These are phyloP conservation scores for Chalara sp. DNA, from an alignment of 2,329 filamentous ascomycete species.

Conservation along the genomic window DNA sequence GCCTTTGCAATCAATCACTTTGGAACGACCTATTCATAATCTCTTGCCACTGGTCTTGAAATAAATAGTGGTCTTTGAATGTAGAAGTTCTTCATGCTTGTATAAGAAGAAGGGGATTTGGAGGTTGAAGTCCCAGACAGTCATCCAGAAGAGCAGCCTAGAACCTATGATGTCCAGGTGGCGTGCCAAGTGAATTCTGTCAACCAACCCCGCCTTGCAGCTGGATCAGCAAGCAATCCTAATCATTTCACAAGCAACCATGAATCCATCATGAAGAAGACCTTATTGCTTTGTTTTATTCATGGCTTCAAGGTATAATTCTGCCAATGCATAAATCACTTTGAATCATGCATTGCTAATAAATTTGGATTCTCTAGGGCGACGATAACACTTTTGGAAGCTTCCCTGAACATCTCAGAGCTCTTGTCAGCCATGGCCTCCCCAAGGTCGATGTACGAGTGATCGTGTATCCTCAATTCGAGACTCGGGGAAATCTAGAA, in stretches of 20 bases:
- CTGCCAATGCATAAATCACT: neutral
- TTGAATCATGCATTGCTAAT: neutral
- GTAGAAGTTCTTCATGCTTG: too few species aligned
- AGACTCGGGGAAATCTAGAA: constrained; percentile 71
- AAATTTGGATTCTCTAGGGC: constrained; percentile 41
- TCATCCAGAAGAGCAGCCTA: too few species aligned
- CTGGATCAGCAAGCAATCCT: neutral
- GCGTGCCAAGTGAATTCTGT: too few species aligned
- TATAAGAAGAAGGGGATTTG: too few species aligned
- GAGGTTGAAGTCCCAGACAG: too few species aligned
- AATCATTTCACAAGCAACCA: neutral
- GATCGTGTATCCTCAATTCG: constrained; percentile 72
- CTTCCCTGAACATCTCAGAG: constrained; percentile 67
- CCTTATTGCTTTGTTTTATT: constrained; percentile 74
- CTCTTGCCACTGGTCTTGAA: too few species aligned
- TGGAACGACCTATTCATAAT: too few species aligned
- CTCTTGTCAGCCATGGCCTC: constrained; percentile 55
- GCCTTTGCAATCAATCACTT: too few species aligned
- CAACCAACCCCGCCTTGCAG: too few species aligned
- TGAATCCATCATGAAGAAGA: constrained; percentile 60
- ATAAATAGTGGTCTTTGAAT: too few species aligned
- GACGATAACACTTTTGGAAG: constrained; percentile 71
- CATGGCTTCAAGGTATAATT: constrained; percentile 72
- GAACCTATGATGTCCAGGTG: too few species aligned
- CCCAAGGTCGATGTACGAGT: constrained; percentile 62